Evolutionary conservation across 176 grass and related monocot genomes (phyloP), one percentile per base, ranked within the genome.

Genomic region (Oryza rufipogon): DNA sequence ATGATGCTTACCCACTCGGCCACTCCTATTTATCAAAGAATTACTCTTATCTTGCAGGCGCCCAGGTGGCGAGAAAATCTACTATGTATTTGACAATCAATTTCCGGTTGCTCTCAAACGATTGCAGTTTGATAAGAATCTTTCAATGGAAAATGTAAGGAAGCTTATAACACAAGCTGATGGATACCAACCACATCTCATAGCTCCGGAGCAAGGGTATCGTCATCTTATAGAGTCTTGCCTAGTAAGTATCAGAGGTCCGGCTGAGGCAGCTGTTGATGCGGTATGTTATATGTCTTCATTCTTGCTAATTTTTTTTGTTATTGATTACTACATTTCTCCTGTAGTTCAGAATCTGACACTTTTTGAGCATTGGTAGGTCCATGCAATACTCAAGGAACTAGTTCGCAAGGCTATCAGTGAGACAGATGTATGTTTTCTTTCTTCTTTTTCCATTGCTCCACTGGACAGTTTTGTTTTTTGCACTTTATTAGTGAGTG

Each of bases 141-240:
- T 98, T 6, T 98, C 96, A 39, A 97, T 97, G 92, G 92, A 97
- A 83, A 97, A 97, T 86, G 95, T 97, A 78, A 93, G 83, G 70
- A 97, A 97, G 69, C 89, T 95, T 54, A 91, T 97, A 68, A 97
- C 95, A 52, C 90, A 97, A 81, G 95, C 95, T 82, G 95, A 97
- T 86, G 95, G 95, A 44, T 97, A 97, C 74, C 95, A 95, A 68
- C 95, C 95, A 91, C 95, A 97, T 89, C 92, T 97, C 80, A 95
- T 97, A 81, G 95, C 92, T 84, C 95, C 95, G 82, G 95, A 97
- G 80, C 95, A 98, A 91, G 95, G 95, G 52, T 98, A 98, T 86
- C 87, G 91, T 1, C 92, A 92, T 49, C 92, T 98, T 49, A 98
- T 98, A 41, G 95, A 95, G 82, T 98, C 95, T 84, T 98, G 90